A percentile compares a stretch with the other conserved stretches of the same genome.
These are phyloP conservation scores for Cronartium quercuum DNA, from an alignment of 1,284 basidiomycete genomes.

Conservation along the genomic window DNA sequence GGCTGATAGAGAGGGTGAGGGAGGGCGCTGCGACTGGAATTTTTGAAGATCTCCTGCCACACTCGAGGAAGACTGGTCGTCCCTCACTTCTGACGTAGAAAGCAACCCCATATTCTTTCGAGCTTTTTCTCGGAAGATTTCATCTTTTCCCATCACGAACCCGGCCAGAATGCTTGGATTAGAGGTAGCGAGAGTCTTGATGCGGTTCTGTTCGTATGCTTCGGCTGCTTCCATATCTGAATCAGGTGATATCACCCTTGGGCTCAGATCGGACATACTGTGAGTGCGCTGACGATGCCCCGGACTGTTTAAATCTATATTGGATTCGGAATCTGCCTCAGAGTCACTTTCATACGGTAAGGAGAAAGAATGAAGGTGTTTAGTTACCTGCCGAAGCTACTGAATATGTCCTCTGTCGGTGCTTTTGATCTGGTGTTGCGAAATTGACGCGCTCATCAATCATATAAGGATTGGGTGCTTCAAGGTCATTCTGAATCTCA, in stretches of 20 bases:
- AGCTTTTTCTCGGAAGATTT: constrained; percentile 33
- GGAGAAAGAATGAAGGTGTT: not conserved
- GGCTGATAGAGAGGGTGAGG: not conserved
- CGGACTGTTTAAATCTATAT: not conserved
- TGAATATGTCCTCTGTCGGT: not conserved
- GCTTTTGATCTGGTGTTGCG: not conserved
- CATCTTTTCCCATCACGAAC: constrained; percentile 48
- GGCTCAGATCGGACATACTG: constrained; percentile 22
- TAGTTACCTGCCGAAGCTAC: not conserved
- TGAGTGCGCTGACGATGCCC: constrained; percentile 5
- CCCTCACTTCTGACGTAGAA: not conserved
- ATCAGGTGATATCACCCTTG: not conserved
- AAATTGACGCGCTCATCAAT: not conserved
- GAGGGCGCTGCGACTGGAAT: not conserved
- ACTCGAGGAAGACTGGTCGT: not conserved
- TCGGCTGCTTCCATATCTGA: not conserved
- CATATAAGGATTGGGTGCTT: not conserved
- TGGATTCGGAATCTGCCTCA: not conserved
- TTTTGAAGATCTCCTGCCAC: not conserved
- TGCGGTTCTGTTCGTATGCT: not conserved
- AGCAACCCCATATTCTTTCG: constrained; percentile 5
- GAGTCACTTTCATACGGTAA: not conserved
- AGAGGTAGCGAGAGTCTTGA: constrained; percentile 39
- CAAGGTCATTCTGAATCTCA: not conserved
- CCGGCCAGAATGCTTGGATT: constrained; percentile 45